phyloP scores from a whole-genome alignment of 768 basidiomycete genomes.

The Russula emetica region DNA sequence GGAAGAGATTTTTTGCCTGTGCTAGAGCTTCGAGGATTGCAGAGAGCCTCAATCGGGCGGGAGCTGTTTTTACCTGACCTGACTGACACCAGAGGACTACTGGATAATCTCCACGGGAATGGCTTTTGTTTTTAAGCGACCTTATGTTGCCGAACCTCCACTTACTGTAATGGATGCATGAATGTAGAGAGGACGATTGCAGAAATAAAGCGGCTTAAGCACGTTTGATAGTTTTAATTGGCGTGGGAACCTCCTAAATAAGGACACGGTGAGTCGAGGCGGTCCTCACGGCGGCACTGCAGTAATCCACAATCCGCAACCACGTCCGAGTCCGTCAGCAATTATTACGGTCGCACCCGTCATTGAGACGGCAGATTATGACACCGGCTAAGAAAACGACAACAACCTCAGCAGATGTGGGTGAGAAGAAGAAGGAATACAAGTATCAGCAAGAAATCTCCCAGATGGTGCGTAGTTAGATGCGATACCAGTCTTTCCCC shows the following conservation, averaged over 20 bases:
- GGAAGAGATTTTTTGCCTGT: neutral
- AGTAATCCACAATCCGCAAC: neutral
- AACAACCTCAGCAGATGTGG: constrained; percentile 3
- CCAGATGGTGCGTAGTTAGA: constrained; percentile 64
- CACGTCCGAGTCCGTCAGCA: neutral
- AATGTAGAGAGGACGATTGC: neutral
- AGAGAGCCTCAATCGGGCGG: neutral
- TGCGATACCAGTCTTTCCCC: neutral
- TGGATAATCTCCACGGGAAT: no score
- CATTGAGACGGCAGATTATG: constrained; percentile 7
- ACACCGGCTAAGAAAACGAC: constrained; percentile 27
- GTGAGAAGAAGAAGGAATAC: constrained; percentile 52
- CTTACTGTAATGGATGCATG: no score
- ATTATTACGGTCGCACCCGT: neutral
- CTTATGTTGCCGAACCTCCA: no score
- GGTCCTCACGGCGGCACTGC: no score
- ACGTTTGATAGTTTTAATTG: neutral
- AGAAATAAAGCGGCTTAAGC: neutral
- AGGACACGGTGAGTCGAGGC: no score
- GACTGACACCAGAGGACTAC: no score
- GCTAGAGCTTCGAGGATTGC: neutral
- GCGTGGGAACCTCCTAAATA: neutral
- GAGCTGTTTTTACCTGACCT: neutral
- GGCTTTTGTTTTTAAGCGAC: no score
- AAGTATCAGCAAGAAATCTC: constrained; percentile 90